A percentile compares a stretch with the other conserved stretches of the same genome.
These are phyloP conservation scores for Lachancea kluyveri DNA, from an alignment of 805 yeast genomes.

Conservation along the genomic window DNA sequence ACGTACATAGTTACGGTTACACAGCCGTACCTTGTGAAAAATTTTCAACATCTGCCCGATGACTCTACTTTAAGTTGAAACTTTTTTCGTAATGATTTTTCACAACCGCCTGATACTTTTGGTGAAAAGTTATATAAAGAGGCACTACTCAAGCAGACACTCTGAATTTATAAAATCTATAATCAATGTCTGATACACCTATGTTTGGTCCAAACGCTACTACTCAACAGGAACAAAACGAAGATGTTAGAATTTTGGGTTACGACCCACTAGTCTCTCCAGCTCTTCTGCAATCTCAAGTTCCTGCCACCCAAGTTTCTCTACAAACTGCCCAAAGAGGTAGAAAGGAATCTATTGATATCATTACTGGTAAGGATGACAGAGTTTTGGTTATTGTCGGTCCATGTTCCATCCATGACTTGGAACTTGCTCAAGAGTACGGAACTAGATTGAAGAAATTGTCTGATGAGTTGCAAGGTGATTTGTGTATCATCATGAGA, in stretches of 20 bases:
- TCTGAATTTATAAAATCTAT: not conserved
- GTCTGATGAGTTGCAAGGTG: slow-evolving; percentile 65
- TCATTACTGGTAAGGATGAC: slow-evolving; percentile 73
- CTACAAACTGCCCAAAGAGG: slow-evolving; percentile 65
- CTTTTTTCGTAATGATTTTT: too few species aligned
- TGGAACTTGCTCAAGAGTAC: slow-evolving; percentile 83
- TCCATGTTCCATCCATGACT: slow-evolving; percentile 95
- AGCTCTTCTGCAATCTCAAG: slow-evolving; percentile 79
- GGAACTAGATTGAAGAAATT: slow-evolving; percentile 61
- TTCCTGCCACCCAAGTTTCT: slow-evolving; percentile 54
- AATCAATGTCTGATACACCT: slow-evolving; percentile 16
- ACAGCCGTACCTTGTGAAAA: too few species aligned
- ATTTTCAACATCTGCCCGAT: too few species aligned
- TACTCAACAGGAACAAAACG: slow-evolving; percentile 57
- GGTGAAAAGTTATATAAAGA: too few species aligned
- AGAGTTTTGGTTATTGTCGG: slow-evolving; percentile 85
- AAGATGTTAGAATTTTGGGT: slow-evolving; percentile 76
- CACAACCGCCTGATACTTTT: too few species aligned
- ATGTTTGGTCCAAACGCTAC: slow-evolving; percentile 34
- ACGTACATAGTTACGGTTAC: too few species aligned
- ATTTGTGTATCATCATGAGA: slow-evolving; percentile 86
- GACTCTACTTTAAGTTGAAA: too few species aligned
- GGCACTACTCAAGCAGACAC: too few species aligned
- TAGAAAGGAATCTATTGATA: slow-evolving; percentile 70
- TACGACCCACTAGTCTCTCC: slow-evolving; percentile 95